A percentile compares a stretch with the other conserved stretches of the same genome.
These are phyloP conservation scores for Fusarium guadeloupense DNA, from an alignment of 2,329 filamentous ascomycete species.

Conservation along the genomic window DNA sequence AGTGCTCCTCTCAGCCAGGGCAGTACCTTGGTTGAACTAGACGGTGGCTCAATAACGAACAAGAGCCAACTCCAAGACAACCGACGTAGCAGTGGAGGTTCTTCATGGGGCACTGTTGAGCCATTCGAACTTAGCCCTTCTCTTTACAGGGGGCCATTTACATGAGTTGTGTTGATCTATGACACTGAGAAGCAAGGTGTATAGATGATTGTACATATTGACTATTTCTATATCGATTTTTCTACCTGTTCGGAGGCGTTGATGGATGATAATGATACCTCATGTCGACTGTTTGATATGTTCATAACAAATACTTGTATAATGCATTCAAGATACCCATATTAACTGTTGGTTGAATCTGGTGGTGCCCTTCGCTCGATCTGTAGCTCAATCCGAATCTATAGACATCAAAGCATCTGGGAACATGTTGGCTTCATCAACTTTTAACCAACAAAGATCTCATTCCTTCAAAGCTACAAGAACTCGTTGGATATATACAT, in stretches of 20 bases:
- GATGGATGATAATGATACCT: too few species aligned
- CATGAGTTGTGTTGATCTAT: background rate
- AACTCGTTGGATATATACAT: background rate
- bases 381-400: too few species aligned
- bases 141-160: background rate
- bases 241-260: too few species aligned
- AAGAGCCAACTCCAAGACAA: background rate
- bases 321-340: too few species aligned
- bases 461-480: background rate
- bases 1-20: background rate
- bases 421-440: too few species aligned
- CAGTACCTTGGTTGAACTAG: conserved; percentile 3
- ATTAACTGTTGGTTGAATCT: too few species aligned
- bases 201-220: background rate
- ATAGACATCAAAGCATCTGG: too few species aligned
- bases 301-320: too few species aligned
- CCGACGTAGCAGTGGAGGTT: conserved; percentile 27
- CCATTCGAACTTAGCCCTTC: conserved; percentile 23
- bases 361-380: too few species aligned
- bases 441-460: too few species aligned
- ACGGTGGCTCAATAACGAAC: background rate
- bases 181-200: background rate
- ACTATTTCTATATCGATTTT: too few species aligned
- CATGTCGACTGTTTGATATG: too few species aligned
- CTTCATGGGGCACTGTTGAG: conserved; percentile 2